Evolutionary conservation across 495 filamentous ascomycete species (phyloP).

Genomic region (Symbiotaphrina buchneri): DNA sequence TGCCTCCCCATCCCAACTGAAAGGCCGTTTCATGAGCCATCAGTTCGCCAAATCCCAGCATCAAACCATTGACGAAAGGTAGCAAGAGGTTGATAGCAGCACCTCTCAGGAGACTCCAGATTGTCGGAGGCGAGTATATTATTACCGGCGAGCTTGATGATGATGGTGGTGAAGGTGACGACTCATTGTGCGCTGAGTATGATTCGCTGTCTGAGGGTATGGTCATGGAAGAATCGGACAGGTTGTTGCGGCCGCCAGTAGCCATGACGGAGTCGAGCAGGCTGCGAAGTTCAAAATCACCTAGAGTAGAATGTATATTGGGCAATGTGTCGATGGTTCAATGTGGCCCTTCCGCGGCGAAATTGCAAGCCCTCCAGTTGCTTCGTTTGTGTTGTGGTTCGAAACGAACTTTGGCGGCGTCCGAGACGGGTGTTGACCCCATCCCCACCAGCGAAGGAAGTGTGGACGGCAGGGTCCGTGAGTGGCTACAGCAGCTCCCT

Average conservation of each 20-base stretch:
- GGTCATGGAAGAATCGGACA: conserved; percentile 65
- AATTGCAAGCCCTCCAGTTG: no score
- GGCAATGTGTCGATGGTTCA: no score
- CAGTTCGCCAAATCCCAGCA: conserved; percentile 93
- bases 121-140: conserved; percentile 69
- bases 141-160: conserved; percentile 57
- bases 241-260: conserved; percentile 29
- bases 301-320: no score
- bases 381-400: no score
- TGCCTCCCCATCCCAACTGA: conserved; percentile 75
- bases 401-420: no score
- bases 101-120: conserved; percentile 67
- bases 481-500: no score
- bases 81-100: conserved; percentile 87
- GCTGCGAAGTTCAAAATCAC: no score
- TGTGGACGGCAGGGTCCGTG: no score
- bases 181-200: conserved; percentile 39
- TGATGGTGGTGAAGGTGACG: conserved; percentile 33
- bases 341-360: no score
- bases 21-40: conserved; percentile 92
- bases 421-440: no score
- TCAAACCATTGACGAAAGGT: conserved; percentile 93
- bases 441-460: no score
- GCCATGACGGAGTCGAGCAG: no score
- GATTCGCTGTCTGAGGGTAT: conserved; percentile 79